Conservation (phyloP, 2,329 filamentous ascomycete genomes). For the Talaromyces piceae region DNA sequence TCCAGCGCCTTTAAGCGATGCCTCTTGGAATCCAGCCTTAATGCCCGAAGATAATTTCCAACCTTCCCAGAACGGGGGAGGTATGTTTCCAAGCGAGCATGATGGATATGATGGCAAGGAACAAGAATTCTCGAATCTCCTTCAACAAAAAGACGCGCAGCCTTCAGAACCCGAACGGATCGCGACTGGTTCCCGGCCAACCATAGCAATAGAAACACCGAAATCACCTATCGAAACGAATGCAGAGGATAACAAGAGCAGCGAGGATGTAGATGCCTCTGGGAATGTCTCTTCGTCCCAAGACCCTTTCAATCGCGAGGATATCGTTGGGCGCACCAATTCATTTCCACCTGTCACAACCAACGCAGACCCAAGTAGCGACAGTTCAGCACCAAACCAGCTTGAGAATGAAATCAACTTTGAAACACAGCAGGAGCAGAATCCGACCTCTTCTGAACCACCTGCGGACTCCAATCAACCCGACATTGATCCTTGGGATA, state of each 20-base stretch:
- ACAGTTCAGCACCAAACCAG: neutral
- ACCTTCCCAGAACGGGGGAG: slow-evolving; percentile 8
- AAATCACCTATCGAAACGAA: neutral
- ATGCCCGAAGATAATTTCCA: slow-evolving; percentile 33
- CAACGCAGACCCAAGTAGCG: neutral
- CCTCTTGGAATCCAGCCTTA: slow-evolving; percentile 51
- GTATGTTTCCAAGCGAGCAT: neutral
- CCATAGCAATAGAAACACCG: neutral
- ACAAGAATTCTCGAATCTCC: neutral
- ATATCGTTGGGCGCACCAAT: slow-evolving; percentile 13
- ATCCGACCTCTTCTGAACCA: neutral
- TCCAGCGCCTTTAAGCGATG: slow-evolving; percentile 12
- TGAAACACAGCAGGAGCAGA: neutral
- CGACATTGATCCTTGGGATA: slow-evolving; percentile 37
- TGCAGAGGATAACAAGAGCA: slow-evolving; percentile 5
- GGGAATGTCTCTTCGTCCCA: slow-evolving; percentile 1
- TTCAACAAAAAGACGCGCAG: neutral
- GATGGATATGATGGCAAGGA: neutral
- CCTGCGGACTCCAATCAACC: slow-evolving; percentile 12
- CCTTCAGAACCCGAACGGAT: neutral
- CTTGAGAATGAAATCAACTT: neutral
- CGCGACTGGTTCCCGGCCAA: neutral
- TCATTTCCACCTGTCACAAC: slow-evolving; percentile 13
- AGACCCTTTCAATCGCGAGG: slow-evolving; percentile 12
- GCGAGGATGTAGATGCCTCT: slow-evolving; percentile 3